Conservation (phyloP, 495 filamentous ascomycete species). For the Opeltia flavorubescens region DNA sequence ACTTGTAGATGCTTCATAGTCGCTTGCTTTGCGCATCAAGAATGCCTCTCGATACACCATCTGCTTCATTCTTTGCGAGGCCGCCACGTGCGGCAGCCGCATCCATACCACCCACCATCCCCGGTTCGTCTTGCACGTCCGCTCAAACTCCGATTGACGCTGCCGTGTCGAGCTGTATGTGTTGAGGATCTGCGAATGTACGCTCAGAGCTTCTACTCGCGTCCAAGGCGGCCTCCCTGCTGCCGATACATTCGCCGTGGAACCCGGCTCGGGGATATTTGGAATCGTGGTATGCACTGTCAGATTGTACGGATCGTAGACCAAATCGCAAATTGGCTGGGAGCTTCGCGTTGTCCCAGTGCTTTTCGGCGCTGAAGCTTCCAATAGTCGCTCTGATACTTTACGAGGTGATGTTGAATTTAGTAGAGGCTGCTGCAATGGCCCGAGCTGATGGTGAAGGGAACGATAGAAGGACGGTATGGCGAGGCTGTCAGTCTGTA, state of each 20-base stretch:
- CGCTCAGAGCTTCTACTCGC: slow-evolving; percentile 80
- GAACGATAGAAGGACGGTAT: slow-evolving; percentile 61
- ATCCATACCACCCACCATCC: slow-evolving; percentile 99
- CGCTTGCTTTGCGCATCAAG: slow-evolving; percentile 64
- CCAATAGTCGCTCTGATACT: slow-evolving; percentile 33
- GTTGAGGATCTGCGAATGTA: slow-evolving; percentile 71
- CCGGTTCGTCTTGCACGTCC: slow-evolving; percentile 79
- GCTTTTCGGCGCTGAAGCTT: slow-evolving; percentile 16
- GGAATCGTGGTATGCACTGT: slow-evolving; percentile 77
- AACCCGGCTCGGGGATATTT: slow-evolving; percentile 63
- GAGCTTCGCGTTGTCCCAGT: slow-evolving; percentile 18
- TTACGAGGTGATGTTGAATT: slow-evolving; percentile 46
- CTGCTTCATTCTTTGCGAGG: slow-evolving; percentile 12
- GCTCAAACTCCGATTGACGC: slow-evolving; percentile 50
- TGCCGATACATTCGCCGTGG: slow-evolving; percentile 15
- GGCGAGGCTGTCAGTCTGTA: slow-evolving; percentile 49
- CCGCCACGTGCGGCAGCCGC: slow-evolving; percentile 37
- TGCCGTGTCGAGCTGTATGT: slow-evolving; percentile 52
- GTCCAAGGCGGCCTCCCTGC: slow-evolving; percentile 37
- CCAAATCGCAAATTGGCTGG: slow-evolving; percentile 62
- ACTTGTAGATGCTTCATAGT: slow-evolving; percentile 33
- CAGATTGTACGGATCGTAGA: slow-evolving; percentile 67
- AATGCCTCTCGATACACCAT: slow-evolving; percentile 47
- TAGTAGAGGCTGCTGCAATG: slow-evolving; percentile 58
- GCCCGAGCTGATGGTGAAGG: slow-evolving; percentile 67